phyloP scores from a whole-genome alignment of 2,329 filamentous ascomycete species.

The Trematosphaeria pertusa region DNA sequence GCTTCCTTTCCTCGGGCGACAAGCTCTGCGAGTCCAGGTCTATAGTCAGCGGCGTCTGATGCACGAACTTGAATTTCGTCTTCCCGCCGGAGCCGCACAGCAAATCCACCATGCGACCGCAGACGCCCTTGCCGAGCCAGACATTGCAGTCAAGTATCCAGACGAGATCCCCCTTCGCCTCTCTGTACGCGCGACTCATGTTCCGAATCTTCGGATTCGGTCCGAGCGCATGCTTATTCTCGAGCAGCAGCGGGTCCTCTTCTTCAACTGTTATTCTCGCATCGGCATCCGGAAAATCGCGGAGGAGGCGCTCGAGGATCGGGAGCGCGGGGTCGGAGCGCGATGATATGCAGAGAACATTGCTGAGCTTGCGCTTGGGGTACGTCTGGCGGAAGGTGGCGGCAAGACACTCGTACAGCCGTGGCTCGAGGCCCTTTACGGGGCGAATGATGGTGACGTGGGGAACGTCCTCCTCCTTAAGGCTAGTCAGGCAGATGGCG shows the following conservation, averaged over 20 bases:
- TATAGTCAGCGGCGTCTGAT: slow-evolving; percentile 90
- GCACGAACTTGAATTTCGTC: slow-evolving; percentile 82
- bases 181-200: slow-evolving; percentile 89
- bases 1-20: slow-evolving; percentile 37
- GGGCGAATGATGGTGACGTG: slow-evolving; percentile 91
- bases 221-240: slow-evolving; percentile 66
- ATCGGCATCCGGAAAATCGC: slow-evolving; percentile 76
- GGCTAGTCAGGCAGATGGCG: slow-evolving; percentile 49
- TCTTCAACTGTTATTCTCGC: slow-evolving; percentile 79
- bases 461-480: slow-evolving; percentile 63
- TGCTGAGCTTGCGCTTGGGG: slow-evolving; percentile 74
- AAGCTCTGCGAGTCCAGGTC: slow-evolving; percentile 60
- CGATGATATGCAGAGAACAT: slow-evolving; percentile 82
- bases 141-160: slow-evolving; percentile 98
- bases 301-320: slow-evolving; percentile 72
- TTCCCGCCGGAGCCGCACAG: slow-evolving; percentile 72
- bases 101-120: slow-evolving; percentile 87
- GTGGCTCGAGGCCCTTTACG: slow-evolving; percentile 88
- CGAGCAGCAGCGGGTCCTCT: slow-evolving; percentile 75
- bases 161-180: slow-evolving; percentile 82
- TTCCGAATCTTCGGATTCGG: slow-evolving; percentile 99
- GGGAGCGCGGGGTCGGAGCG: slow-evolving; percentile 78
- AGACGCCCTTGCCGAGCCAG: slow-evolving; percentile 81
- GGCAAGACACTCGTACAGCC: slow-evolving; percentile 89
- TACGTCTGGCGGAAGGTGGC: slow-evolving; percentile 86